Evolutionary conservation across 345 rosid genomes (phyloP).

Genomic region (Kandelia obovata): DNA sequence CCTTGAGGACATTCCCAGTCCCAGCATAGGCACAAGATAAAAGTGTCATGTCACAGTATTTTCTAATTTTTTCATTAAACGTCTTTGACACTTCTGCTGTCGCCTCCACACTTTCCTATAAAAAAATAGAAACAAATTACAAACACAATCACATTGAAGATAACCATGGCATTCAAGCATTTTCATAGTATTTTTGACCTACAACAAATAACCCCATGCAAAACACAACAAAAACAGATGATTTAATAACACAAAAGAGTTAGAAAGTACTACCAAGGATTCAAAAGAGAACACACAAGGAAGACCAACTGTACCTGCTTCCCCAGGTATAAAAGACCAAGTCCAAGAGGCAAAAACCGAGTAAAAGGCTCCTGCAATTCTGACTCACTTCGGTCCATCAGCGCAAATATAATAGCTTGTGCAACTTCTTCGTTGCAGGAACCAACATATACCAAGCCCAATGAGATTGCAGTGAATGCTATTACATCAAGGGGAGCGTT

Average conservation of each 20-base stretch:
- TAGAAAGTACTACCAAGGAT: neutral
- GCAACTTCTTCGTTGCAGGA: slow-evolving; percentile 98
- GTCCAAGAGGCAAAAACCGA: slow-evolving; percentile 84
- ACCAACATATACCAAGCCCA: slow-evolving; percentile 89
- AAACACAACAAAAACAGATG: neutral
- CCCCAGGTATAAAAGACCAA: slow-evolving; percentile 94
- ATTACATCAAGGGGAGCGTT: slow-evolving; percentile 76
- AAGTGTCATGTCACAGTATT: slow-evolving; percentile 84
- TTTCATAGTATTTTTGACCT: neutral
- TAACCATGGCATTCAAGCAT: neutral
- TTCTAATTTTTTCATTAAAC: slow-evolving; percentile 84
- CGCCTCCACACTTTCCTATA: slow-evolving; percentile 87
- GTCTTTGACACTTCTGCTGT: slow-evolving; percentile 95
- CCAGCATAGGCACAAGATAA: slow-evolving; percentile 98
- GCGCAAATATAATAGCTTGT: slow-evolving; percentile 76
- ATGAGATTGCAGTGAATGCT: slow-evolving; percentile 80
- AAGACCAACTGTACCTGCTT: slow-evolving; percentile 61
- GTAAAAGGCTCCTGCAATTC: slow-evolving; percentile 78
- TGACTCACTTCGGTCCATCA: slow-evolving; percentile 82
- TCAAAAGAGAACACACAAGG: neutral
- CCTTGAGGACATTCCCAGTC: slow-evolving; percentile 98
- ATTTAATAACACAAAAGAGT: neutral
- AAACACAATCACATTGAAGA: slow-evolving; percentile 14
- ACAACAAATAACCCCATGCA: neutral
- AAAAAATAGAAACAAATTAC: slow-evolving; percentile 8